phyloP scores from a whole-genome alignment of 75 land plant species.

The Chamaecyparis obtusa region DNA sequence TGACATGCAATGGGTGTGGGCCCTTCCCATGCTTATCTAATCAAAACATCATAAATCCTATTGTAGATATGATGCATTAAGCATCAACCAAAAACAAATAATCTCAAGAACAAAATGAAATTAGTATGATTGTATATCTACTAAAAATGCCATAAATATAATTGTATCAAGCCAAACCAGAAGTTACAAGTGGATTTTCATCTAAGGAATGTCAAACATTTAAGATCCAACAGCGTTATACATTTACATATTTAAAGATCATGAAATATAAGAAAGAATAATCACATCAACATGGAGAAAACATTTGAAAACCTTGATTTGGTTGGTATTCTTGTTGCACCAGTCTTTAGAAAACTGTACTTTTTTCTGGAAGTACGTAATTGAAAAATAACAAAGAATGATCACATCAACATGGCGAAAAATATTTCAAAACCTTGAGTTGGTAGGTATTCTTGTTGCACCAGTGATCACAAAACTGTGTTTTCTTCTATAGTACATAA shows the following conservation, averaged over 20 bases:
- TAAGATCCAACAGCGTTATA: background rate
- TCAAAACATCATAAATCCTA: background rate
- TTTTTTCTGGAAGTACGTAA: constrained; percentile 1
- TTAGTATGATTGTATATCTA: background rate
- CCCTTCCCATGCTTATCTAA: background rate
- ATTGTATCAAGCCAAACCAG: background rate
- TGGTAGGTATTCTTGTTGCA: constrained; percentile 15
- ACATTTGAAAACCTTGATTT: constrained; percentile 8
- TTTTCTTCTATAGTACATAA: constrained; percentile 17
- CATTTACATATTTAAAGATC: background rate
- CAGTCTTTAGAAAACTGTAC: constrained; percentile 7
- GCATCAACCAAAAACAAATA: background rate
- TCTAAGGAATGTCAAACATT: too few species aligned
- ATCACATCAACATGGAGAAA: background rate
- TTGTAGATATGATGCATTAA: background rate
- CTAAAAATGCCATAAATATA: background rate
- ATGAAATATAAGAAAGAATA: background rate
- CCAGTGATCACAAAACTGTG: constrained; percentile 11
- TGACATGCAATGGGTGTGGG: too few species aligned
- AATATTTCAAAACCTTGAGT: constrained; percentile 10
- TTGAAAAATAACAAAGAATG: background rate
- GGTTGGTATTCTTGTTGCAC: constrained; percentile 13
- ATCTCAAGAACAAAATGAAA: background rate
- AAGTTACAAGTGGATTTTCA: background rate
- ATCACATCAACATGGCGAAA: background rate